phyloP scores from a whole-genome alignment of 148 eudicot species.

The Arbutus unedo region DNA sequence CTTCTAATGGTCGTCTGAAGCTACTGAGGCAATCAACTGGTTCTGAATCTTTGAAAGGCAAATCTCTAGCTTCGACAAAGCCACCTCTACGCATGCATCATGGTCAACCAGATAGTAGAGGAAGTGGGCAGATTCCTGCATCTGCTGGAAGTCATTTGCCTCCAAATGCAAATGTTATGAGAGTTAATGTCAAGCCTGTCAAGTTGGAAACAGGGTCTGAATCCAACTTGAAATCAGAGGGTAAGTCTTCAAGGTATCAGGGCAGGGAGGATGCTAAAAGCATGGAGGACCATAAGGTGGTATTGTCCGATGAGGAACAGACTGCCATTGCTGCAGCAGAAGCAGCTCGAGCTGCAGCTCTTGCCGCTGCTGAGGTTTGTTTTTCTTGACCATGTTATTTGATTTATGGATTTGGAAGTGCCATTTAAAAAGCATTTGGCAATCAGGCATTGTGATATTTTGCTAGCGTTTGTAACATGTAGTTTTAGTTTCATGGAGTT shows the following conservation, averaged over 20 bases:
- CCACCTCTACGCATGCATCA: conserved; percentile 54
- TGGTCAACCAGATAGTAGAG: conserved; percentile 39
- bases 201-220: conserved; percentile 37
- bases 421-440: background rate
- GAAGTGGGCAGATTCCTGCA: conserved; percentile 27
- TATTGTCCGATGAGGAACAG: conserved; percentile 78
- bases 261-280: conserved; percentile 35
- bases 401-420: background rate
- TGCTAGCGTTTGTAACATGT: background rate
- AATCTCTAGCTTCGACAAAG: conserved; percentile 45
- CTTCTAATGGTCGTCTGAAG: conserved; percentile 67
- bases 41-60: conserved; percentile 53
- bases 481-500: background rate
- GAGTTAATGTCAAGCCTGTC: conserved; percentile 42
- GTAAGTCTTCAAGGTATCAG: conserved; percentile 40
- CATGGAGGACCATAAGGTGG: conserved; percentile 37
- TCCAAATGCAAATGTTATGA: conserved; percentile 37
- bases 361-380: conserved; percentile 92
- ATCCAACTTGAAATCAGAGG: conserved; percentile 42
- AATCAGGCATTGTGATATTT: background rate
- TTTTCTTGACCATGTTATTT: conserved; percentile 7
- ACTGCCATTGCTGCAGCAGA: conserved; percentile 93
- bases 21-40: conserved; percentile 54
- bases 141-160: conserved; percentile 28
- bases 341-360: conserved; percentile 84